Evolutionary conservation across 192 early-diverging fungal species (phyloP).

Genomic region (Gryganskiella cystojenkinii): DNA sequence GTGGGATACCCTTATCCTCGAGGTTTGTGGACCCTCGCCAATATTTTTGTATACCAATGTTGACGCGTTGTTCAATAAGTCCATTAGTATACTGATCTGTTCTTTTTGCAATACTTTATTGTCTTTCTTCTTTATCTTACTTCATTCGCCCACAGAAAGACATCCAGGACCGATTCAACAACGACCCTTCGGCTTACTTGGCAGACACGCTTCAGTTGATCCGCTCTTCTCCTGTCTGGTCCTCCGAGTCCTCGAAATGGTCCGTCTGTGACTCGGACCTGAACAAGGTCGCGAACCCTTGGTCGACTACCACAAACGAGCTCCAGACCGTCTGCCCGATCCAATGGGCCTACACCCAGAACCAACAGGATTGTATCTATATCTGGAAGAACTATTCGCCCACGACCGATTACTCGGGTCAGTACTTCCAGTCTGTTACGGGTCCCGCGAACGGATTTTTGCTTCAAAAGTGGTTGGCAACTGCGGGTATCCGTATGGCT

Average conservation of each 20-base stretch:
- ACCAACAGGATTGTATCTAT: constrained; percentile 51
- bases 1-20: constrained; percentile 50
- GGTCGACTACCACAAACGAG: constrained; percentile 11
- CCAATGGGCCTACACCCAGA: constrained; percentile 47
- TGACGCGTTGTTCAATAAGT: not conserved
- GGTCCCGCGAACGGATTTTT: constrained; percentile 11
- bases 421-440: constrained; percentile 48
- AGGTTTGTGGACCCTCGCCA: constrained; percentile 19
- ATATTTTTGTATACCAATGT: constrained; percentile 1
- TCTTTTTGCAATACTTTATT: not conserved
- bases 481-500: constrained; percentile 55
- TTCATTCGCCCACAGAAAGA: too few species aligned
- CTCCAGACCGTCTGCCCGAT: constrained; percentile 50
- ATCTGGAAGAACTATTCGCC: constrained; percentile 52
- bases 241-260: constrained; percentile 21
- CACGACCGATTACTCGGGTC: constrained; percentile 40
- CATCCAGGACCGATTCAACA: constrained; percentile 24
- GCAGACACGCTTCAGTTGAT: constrained; percentile 30
- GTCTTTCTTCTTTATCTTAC: not conserved
- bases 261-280: constrained; percentile 20
- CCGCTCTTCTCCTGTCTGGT: constrained; percentile 14
- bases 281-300: constrained; percentile 20
- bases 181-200: constrained; percentile 38
- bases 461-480: constrained; percentile 51
- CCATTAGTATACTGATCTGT: not conserved